Percentiles rank a stretch among this genome's conserved stretches.
Conservation (phyloP, 768 basidiomycete species). For the Psilocybe cubensis region DNA sequence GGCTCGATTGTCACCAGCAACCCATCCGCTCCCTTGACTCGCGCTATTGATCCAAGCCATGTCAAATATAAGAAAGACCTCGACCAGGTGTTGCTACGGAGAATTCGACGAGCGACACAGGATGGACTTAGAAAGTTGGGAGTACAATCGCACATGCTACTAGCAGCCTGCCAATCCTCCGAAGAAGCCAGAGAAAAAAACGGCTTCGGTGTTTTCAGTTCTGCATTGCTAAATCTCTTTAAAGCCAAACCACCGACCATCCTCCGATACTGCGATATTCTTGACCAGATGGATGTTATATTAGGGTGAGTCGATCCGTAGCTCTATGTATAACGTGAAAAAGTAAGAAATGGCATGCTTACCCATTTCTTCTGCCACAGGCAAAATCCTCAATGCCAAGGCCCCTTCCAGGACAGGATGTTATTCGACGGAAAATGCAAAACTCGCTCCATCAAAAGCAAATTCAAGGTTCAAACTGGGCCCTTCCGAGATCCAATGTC, state of each 20-base stretch:
- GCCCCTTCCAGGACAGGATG: constrained; percentile 2
- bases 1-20: neutral
- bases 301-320: neutral
- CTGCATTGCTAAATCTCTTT: constrained; percentile 9
- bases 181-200: constrained; percentile 4
- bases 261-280: constrained; percentile 11
- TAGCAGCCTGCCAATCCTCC: constrained; percentile 11
- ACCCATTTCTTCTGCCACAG: constrained; percentile 2
- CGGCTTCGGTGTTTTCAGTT: constrained; percentile 7
- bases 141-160: constrained; percentile 11
- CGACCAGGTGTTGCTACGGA: too few relatives aligned
- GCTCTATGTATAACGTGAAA: too few relatives aligned
- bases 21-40: neutral
- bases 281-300: neutral
- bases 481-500: neutral
- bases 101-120: neutral
- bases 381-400: constrained; percentile 20
- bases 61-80: too few relatives aligned
- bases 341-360: too few relatives aligned
- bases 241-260: neutral
- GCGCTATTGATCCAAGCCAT: neutral
- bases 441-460: neutral
- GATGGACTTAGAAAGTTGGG: constrained; percentile 1
- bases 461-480: too few relatives aligned
- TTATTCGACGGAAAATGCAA: constrained; percentile 2